Conservation (phyloP, 2,329 filamentous ascomycete species). For the Albophoma yamanashiensis region DNA sequence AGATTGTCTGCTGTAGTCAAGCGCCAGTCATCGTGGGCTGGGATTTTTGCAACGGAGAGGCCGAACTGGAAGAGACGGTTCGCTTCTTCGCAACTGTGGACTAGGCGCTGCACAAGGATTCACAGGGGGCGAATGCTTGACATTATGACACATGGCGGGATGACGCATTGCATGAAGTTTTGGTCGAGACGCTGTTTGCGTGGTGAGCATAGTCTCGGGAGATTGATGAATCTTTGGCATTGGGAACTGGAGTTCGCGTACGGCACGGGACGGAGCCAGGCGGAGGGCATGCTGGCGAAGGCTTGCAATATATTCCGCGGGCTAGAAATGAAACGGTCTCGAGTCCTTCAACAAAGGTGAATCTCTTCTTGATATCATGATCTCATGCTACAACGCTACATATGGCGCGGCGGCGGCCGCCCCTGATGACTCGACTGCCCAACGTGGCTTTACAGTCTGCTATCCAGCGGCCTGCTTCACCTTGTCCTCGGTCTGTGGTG, state of each 20-base stretch:
- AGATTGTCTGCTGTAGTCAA: conserved; percentile 91
- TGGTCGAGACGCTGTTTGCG: not conserved
- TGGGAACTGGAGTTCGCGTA: not conserved
- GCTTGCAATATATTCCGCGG: not conserved
- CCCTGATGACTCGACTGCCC: not conserved
- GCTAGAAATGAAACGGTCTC: not conserved
- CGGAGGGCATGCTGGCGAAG: not conserved
- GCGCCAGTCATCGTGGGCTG: conserved; percentile 88
- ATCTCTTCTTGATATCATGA: not conserved
- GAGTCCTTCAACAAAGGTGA: not conserved
- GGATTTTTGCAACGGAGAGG: conserved; percentile 89
- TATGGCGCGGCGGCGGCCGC: not conserved
- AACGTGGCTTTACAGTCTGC: not conserved
- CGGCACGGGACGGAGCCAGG: not conserved
- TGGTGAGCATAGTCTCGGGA: not conserved
- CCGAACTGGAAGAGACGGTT: conserved; percentile 66
- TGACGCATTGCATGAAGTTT: not conserved
- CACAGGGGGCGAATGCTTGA: not conserved
- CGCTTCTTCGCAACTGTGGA: conserved; percentile 62
- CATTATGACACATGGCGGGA: not conserved
- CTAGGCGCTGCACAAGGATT: conserved; percentile 6
- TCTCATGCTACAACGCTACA: not conserved
- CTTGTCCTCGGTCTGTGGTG: conserved; percentile 61
- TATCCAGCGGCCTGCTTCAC: conserved; percentile 69
- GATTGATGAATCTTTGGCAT: not conserved